Evolutionary conservation across 371 early-diverging fungal species (phyloP).

Genomic region (Nematocida homosporus): DNA sequence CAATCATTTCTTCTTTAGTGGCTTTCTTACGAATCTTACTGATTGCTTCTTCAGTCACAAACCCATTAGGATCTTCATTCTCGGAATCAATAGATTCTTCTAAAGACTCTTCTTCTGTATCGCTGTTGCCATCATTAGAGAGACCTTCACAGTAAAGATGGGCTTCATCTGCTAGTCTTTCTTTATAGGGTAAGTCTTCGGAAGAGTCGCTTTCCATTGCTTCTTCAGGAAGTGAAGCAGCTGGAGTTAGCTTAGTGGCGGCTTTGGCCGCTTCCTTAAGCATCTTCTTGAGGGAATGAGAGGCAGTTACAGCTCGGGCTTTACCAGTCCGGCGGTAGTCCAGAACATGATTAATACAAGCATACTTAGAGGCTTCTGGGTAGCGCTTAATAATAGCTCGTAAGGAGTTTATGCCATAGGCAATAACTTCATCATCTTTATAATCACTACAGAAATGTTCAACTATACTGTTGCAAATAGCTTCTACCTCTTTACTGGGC

Average conservation of each 20-base stretch:
- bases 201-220: background rate
- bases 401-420: conserved; percentile 61
- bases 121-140: conserved; percentile 46
- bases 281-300: conserved; percentile 38
- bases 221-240: background rate
- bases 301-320: conserved; percentile 6
- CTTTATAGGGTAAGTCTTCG: background rate
- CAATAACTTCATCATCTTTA: conserved; percentile 63
- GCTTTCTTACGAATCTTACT: conserved; percentile 49
- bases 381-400: conserved; percentile 53
- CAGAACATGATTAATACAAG: conserved; percentile 25
- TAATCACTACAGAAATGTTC: conserved; percentile 59
- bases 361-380: conserved; percentile 29
- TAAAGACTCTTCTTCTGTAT: conserved; percentile 29
- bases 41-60: conserved; percentile 53
- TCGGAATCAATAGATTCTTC: background rate
- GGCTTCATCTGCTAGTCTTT: background rate
- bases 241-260: conserved; percentile 1
- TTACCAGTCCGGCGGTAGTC: conserved; percentile 38
- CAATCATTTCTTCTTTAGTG: conserved; percentile 61
- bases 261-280: conserved; percentile 14
- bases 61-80: conserved; percentile 23
- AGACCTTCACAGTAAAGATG: conserved; percentile 10
- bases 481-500: conserved; percentile 34
- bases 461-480: conserved; percentile 49